Evolutionary conservation across 805 yeast species (phyloP), one percentile per base, ranked within the genome.

Genomic region (Myxozyma melibiosi): DNA sequence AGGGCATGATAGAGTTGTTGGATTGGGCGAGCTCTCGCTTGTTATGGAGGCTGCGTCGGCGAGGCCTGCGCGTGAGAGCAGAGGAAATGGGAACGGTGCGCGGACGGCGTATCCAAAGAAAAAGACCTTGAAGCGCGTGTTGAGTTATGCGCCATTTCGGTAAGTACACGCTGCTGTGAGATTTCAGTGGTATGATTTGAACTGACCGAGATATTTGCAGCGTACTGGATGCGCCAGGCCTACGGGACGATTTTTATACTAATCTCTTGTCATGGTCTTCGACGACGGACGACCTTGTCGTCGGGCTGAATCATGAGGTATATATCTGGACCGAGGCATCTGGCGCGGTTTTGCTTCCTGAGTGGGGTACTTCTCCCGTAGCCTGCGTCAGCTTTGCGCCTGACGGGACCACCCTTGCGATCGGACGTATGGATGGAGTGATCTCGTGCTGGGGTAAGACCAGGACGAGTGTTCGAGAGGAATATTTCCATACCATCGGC

Each of bases 221-320:
- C 58, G 82, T 83, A 0, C 69, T 84, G 18, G 85, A 82, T 67
- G 91, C 94, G 0, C 90, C 90, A 0, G 82, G 83, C 1, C 70
- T 89, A 51, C 73, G 85, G 58, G 85, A 88, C 69, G 96, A 90
- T 68, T 89, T 84, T 67, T 90, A 89, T 70, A 79, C 88, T 1
- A 87, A 87, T 66, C 73, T 87, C 53, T 79, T 89, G 0, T 80
- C 89, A 4, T 89, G 96, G 96, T 82, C 90, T 0, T 68, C 67
- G 6, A 64, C 64, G 14, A 71, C 81, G 0, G 76, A 76, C 40
- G 74, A 73, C 24, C 73, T 88, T 0, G 84, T 85, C 0, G 89
- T 89, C 1, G 96, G 91, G 0, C 72, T 88, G 31, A 84, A 82
- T 0, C 66, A 74, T 2, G 71, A 78, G 3, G 84, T 81, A 0